phyloP scores from a whole-genome alignment of 352 stramenopile species.

The Globisporangium paddicum region DNA sequence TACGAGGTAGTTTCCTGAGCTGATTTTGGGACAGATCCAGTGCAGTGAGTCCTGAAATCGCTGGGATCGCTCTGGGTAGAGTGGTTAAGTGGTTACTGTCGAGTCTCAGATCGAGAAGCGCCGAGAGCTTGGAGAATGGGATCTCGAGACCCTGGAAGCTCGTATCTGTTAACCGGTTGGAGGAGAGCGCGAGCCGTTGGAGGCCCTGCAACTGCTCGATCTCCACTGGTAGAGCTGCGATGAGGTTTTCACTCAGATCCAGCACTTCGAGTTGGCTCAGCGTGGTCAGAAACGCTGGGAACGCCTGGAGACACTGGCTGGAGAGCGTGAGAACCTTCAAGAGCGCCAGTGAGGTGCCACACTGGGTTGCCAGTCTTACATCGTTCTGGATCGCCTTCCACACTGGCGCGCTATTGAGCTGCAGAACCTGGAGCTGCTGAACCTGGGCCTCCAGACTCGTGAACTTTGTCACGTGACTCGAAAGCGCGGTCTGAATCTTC shows the following conservation, averaged over 20 bases:
- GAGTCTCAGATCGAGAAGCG: conserved; percentile 26
- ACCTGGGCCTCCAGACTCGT: neutral
- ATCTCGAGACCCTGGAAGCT: conserved; percentile 9
- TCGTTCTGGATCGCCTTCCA: conserved; percentile 2
- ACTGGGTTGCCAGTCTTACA: neutral
- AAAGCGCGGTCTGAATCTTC: conserved; percentile 30
- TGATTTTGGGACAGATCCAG: conserved; percentile 40
- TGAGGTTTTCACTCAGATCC: conserved; percentile 31
- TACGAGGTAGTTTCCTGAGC: conserved; percentile 15
- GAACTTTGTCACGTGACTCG: conserved; percentile 5
- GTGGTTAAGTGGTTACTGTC: conserved; percentile 20
- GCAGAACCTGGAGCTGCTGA: conserved; percentile 12
- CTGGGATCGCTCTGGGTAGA: conserved; percentile 14
- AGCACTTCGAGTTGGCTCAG: conserved; percentile 23
- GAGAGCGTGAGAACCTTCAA: conserved; percentile 16
- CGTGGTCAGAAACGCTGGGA: conserved; percentile 18
- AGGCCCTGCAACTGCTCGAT: conserved; percentile 14
- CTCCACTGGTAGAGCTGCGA: conserved; percentile 14
- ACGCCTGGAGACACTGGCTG: conserved; percentile 14
- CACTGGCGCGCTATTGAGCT: conserved; percentile 11
- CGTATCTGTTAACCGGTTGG: conserved; percentile 13
- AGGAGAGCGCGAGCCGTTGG: conserved; percentile 17
- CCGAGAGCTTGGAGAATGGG: conserved; percentile 6
- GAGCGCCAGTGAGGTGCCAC: neutral
- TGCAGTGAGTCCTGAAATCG: conserved; percentile 14